phyloP scores from a whole-genome alignment of 768 basidiomycete species.

The Tylopilus sp. region DNA sequence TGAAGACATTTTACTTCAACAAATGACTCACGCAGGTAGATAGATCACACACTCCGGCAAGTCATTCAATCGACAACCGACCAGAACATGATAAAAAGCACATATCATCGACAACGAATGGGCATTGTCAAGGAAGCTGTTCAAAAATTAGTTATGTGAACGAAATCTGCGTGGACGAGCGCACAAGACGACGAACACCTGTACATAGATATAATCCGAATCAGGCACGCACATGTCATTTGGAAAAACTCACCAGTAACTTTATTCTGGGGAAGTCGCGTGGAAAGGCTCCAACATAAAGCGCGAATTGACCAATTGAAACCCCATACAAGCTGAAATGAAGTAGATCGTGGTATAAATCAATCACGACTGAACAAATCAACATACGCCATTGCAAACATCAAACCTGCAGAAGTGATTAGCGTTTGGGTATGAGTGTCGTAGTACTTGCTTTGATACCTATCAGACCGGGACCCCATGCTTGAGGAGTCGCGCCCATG shows the following conservation, averaged over 20 bases:
- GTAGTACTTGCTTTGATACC: conserved; percentile 4
- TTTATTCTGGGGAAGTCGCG: conserved; percentile 10
- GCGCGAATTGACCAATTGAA: conserved; percentile 15
- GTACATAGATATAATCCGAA: not conserved
- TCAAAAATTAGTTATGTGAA: not conserved
- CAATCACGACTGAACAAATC: not conserved
- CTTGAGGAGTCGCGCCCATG: conserved; percentile 8
- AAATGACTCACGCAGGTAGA: conserved; percentile 8
- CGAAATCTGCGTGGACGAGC: not conserved
- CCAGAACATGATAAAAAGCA: not conserved
- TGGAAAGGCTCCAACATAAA: conserved; percentile 19
- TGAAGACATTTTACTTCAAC: not conserved
- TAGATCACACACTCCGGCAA: not conserved
- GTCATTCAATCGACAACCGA: conserved; percentile 8
- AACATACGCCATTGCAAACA: conserved; percentile 13
- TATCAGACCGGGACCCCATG: conserved; percentile 16
- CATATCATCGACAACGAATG: not conserved
- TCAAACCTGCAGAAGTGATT: conserved; percentile 19
- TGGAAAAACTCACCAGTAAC: conserved; percentile 8
- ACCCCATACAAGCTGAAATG: conserved; percentile 18
- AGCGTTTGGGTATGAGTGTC: not conserved
- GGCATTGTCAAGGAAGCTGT: conserved; percentile 8
- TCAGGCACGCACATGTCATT: not conserved
- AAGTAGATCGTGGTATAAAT: not conserved
- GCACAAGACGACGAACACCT: conserved; percentile 12